phyloP scores from a whole-genome alignment of 2,329 filamentous ascomycete species.

The Niveomyces coronatus region DNA sequence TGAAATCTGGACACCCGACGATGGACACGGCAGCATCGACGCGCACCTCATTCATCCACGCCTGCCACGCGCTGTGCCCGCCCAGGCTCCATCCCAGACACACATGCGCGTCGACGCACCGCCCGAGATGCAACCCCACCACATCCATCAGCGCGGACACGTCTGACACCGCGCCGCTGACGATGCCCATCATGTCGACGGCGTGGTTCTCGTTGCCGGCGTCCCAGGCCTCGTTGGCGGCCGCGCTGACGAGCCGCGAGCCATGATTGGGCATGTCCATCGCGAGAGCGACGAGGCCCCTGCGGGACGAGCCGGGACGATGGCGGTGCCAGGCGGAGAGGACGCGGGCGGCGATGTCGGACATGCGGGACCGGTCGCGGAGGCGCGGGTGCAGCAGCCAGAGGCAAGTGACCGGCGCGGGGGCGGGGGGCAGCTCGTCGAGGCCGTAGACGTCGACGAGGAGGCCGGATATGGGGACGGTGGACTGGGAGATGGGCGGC shows the following conservation, averaged over 20 bases:
- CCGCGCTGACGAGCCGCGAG: constrained; percentile 51
- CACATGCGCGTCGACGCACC: constrained; percentile 51
- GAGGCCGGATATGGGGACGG: constrained; percentile 67
- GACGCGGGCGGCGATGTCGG: constrained; percentile 56
- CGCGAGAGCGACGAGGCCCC: constrained; percentile 66
- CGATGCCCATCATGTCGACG: constrained; percentile 80
- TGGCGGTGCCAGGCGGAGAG: constrained; percentile 65
- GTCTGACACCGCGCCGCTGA: constrained; percentile 65
- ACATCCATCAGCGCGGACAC: constrained; percentile 66
- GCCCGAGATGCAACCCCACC: constrained; percentile 57
- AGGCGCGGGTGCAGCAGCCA: constrained; percentile 84
- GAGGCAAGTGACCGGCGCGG: constrained; percentile 59
- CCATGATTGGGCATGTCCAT: constrained; percentile 96
- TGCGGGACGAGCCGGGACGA: constrained; percentile 18
- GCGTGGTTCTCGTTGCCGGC: constrained; percentile 72
- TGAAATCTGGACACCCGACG: constrained; percentile 85
- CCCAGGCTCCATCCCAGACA: constrained; percentile 78
- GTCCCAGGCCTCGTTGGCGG: constrained; percentile 70
- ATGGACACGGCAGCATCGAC: constrained; percentile 70
- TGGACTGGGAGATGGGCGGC: constrained; percentile 50
- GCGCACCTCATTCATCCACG: constrained; percentile 65
- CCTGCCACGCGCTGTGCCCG: constrained; percentile 80
- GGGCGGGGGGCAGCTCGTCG: constrained; percentile 51
- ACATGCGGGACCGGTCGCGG: constrained; percentile 63
- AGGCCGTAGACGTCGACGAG: constrained; percentile 74